Conservation (phyloP, 176 grass and related monocot genomes). For the Elymus sibiricus region DNA sequence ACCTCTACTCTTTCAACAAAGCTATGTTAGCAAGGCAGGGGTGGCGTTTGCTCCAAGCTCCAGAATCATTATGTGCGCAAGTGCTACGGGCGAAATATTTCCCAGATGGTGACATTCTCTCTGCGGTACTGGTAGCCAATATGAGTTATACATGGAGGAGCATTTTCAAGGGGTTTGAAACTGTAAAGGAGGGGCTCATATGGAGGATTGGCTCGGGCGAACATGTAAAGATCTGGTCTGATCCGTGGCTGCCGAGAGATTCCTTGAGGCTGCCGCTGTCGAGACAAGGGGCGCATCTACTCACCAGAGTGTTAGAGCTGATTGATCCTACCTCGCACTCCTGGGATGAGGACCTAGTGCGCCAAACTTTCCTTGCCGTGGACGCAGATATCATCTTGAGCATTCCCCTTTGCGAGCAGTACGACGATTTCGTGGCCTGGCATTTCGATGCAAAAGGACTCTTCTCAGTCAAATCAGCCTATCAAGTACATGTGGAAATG, state of each 20-base stretch:
- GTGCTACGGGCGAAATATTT: not conserved
- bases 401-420: no score
- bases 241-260: not conserved
- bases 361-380: no score
- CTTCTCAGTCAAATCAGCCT: no score
- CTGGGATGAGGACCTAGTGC: no score
- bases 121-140: rapidly evolving
- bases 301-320: no score
- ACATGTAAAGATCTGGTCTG: not conserved
- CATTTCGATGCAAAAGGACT: no score
- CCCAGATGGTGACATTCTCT: not conserved
- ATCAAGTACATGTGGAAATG: no score
- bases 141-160: not conserved
- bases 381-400: no score
- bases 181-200: not conserved
- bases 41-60: rapidly evolving
- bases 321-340: rapidly evolving
- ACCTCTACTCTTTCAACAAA: not conserved
- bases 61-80: not conserved
- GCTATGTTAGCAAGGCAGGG: not conserved
- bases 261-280: rapidly evolving
- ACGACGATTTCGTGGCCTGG: no score
- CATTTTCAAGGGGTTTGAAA: not conserved
- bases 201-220: not conserved
- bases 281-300: no score